Percentiles rank a stretch among this genome's conserved stretches.
Conservation (phyloP, 352 stramenopile genomes). For the Globisporangium canariense region DNA sequence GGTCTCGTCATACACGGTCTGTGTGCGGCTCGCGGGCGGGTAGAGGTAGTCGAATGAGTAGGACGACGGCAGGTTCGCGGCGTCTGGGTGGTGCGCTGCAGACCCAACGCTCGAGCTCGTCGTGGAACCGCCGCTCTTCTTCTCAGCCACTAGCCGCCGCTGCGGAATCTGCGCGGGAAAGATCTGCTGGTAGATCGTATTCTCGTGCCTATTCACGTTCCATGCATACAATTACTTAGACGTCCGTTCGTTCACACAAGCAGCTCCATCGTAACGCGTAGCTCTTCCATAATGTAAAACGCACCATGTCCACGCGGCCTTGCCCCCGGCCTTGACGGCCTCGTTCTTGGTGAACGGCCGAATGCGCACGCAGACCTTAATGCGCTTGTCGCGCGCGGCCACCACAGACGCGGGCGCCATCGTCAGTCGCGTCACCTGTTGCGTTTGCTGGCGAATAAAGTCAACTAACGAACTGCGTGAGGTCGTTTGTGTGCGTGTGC, state of each 20-base stretch:
- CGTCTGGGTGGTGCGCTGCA: slow-evolving; percentile 15
- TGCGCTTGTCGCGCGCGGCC: slow-evolving; percentile 53
- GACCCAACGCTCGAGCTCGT: slow-evolving; percentile 36
- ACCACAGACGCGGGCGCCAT: slow-evolving; percentile 10
- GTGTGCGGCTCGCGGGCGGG: slow-evolving; percentile 54
- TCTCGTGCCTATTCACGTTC: slow-evolving; percentile 52
- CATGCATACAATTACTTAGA: neutral
- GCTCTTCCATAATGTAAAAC: neutral
- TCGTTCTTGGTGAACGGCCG: slow-evolving; percentile 76
- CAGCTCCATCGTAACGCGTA: neutral
- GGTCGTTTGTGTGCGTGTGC: neutral
- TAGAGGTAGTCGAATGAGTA: slow-evolving; percentile 90
- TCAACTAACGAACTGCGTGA: neutral
- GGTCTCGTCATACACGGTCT: slow-evolving; percentile 82
- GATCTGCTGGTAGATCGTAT: slow-evolving; percentile 88
- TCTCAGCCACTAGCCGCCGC: slow-evolving; percentile 23
- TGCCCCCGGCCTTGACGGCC: slow-evolving; percentile 59
- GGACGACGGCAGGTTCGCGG: slow-evolving; percentile 50
- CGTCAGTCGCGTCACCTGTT: neutral
- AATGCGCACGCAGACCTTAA: slow-evolving; percentile 76
- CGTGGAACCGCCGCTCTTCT: slow-evolving; percentile 27
- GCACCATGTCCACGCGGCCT: slow-evolving; percentile 82
- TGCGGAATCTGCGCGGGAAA: slow-evolving; percentile 60
- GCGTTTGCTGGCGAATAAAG: neutral
- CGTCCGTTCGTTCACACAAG: neutral